Evolutionary conservation across 2,329 filamentous ascomycete genomes (phyloP), one percentile per base, ranked within the genome.

Genomic region (Ophiocordyceps australis): DNA sequence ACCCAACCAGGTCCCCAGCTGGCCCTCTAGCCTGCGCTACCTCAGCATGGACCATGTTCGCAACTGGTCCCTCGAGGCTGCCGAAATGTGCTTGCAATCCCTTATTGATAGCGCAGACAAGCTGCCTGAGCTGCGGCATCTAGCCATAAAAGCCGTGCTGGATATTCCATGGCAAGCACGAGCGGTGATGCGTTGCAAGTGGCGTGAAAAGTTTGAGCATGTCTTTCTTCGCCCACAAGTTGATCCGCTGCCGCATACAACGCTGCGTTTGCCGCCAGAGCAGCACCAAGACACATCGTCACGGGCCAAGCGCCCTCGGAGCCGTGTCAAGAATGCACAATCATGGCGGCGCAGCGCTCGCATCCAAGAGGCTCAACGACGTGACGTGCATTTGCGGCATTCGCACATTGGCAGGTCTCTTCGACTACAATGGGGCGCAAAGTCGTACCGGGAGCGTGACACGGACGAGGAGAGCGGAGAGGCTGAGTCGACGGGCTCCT

Each of bases 81-180:
- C 82, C 0, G 70, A 79, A 37, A 71, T 69, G 30, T 80, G 94
- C 38, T 78, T 94, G 37, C 62, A 67, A 21, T 89, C 81, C 11
- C 57, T 95, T 3, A 64, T 86, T 14, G 63, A 83, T 30, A 70
- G 67, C 25, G 81, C 83, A 1, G 54, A 62, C 2, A 49, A 62
- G 3, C 47, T 95, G 14, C 66, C 61, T 0, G 54, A 70, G 30
- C 61, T 95, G 14, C 73, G 82, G 7, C 59, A 63, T 22, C 54
- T 94, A 9, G 61, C 66, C 2, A 65, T 94, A 35, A 79, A 75
- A 39, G 74, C 76, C 2, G 86, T 82, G 47, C 57, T 94, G 24
- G 71, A 85, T 40, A 65, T 72, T 23, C 73, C 77, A 9, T 93
- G 83, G 80, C 74, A 82, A 32, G 70, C 82, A 41, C 70, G 86